These are phyloP conservation scores for Heimioporus retisporus DNA, from an alignment of 1,284 basidiomycete species.

Conservation along the genomic window DNA sequence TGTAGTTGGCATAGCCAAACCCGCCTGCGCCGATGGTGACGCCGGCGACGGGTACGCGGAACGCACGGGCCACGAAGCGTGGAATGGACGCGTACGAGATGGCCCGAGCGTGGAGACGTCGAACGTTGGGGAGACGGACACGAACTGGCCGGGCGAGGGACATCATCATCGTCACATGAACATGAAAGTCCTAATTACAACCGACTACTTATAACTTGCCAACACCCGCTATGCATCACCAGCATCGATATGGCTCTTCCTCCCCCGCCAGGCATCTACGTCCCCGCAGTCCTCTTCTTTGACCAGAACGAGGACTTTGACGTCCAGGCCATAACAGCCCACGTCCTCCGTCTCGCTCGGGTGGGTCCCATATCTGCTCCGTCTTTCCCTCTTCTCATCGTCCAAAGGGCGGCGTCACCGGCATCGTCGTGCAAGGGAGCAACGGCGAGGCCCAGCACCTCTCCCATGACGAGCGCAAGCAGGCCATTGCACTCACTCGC, in stretches of 20 bases:
- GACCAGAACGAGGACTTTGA: conserved; percentile 75
- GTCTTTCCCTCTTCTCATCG: background rate
- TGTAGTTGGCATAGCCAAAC: conserved; percentile 93
- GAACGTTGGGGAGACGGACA: conserved; percentile 48
- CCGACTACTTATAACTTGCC: background rate
- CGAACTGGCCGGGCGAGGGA: conserved; percentile 2
- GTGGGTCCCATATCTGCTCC: conserved; percentile 42
- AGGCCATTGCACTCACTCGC: conserved; percentile 73
- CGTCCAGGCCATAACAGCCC: conserved; percentile 64
- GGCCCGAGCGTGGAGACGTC: conserved; percentile 77
- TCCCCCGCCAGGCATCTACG: conserved; percentile 76
- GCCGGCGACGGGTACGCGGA: conserved; percentile 87
- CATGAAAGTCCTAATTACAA: too few species aligned
- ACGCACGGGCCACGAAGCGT: conserved; percentile 84
- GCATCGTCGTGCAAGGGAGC: conserved; percentile 81
- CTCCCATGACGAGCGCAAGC: conserved; percentile 73
- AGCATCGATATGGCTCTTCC: conserved; percentile 40
- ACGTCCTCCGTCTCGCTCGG: conserved; percentile 75
- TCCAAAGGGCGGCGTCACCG: conserved; percentile 73
- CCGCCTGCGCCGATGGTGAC: conserved; percentile 92
- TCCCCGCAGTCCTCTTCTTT: conserved; percentile 81
- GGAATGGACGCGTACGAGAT: conserved; percentile 90
- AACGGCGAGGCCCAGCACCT: conserved; percentile 88
- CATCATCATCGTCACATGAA: too few species aligned
- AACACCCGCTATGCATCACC: too few species aligned